Evolutionary conservation across 1,139 yeast genomes (phyloP).

Genomic region (Debaryomyces subglobosus): DNA sequence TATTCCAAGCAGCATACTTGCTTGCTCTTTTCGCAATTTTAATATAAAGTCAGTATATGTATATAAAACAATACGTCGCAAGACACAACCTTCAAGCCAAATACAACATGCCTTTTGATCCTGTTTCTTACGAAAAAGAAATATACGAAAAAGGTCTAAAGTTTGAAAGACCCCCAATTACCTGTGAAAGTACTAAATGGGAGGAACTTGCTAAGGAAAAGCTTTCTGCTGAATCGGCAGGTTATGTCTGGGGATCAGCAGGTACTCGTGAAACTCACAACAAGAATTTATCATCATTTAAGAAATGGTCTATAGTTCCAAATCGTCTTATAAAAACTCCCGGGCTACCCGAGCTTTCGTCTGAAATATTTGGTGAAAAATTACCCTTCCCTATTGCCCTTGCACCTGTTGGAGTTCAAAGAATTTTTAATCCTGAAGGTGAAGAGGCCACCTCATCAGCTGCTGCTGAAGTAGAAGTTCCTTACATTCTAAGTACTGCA

Average conservation of each 20-base stretch:
- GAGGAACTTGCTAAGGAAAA: not conserved
- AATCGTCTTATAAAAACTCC: not conserved
- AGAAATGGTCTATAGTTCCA: slow-evolving; percentile 7
- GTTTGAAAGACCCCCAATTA: not conserved
- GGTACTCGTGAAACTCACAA: slow-evolving; percentile 5
- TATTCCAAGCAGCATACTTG: too few relatives aligned
- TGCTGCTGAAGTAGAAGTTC: slow-evolving; percentile 20
- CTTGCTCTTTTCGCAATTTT: too few relatives aligned
- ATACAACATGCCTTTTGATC: too few relatives aligned
- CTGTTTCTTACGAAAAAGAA: too few relatives aligned
- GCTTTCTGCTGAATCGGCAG: not conserved
- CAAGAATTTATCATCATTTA: slow-evolving; percentile 2
- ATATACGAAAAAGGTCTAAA: too few relatives aligned
- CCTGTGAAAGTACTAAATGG: slow-evolving; percentile 2
- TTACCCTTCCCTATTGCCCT: slow-evolving; percentile 10
- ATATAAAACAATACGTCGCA: too few relatives aligned
- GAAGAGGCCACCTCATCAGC: slow-evolving; percentile 24
- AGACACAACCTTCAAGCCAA: too few relatives aligned
- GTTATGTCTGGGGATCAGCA: slow-evolving; percentile 6
- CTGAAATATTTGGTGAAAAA: not conserved
- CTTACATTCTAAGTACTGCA: slow-evolving; percentile 24
- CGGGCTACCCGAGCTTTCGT: not conserved
- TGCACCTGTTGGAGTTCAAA: slow-evolving; percentile 26
- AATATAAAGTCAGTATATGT: too few relatives aligned
- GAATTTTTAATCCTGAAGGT: slow-evolving; percentile 22